Conservation (phyloP, 495 filamentous ascomycete genomes). For the Xylaria cubensis region DNA sequence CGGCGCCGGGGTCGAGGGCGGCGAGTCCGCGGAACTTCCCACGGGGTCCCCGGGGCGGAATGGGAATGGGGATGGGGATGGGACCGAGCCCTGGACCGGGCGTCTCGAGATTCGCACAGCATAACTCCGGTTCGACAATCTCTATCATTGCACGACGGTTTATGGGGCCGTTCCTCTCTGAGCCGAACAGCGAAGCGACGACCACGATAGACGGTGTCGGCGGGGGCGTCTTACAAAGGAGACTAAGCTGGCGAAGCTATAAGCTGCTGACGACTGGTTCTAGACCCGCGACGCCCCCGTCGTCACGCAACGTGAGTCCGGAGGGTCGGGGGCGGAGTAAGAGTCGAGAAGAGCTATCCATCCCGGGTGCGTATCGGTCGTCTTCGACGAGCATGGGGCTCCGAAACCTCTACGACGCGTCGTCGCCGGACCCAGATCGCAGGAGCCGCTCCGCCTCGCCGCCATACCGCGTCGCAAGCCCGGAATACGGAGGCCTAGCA, state of each 20-base stretch:
- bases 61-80: not conserved
- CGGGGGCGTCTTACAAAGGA: not conserved
- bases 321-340: not conserved
- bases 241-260: constrained; percentile 20
- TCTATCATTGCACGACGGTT: constrained; percentile 18
- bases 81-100: not conserved
- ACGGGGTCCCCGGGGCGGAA: too few relatives aligned
- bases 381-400: constrained; percentile 15
- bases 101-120: constrained; percentile 1
- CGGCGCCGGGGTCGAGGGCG: not conserved
- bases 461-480: constrained; percentile 1
- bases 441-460: constrained; percentile 1
- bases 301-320: constrained; percentile 11
- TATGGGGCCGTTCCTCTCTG: constrained; percentile 24
- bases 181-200: constrained; percentile 3
- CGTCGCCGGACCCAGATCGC: not conserved
- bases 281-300: constrained; percentile 12
- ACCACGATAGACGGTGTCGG: not conserved
- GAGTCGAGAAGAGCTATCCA: not conserved
- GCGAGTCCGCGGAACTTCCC: not conserved
- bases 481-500: constrained; percentile 12
- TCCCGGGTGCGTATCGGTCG: not conserved
- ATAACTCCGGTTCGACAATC: constrained; percentile 14
- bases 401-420: not conserved
- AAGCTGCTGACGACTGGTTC: constrained; percentile 22